Evolutionary conservation across 2,329 filamentous ascomycete species (phyloP), one percentile per base, ranked within the genome.

Genomic region (Fusarium sp.): DNA sequence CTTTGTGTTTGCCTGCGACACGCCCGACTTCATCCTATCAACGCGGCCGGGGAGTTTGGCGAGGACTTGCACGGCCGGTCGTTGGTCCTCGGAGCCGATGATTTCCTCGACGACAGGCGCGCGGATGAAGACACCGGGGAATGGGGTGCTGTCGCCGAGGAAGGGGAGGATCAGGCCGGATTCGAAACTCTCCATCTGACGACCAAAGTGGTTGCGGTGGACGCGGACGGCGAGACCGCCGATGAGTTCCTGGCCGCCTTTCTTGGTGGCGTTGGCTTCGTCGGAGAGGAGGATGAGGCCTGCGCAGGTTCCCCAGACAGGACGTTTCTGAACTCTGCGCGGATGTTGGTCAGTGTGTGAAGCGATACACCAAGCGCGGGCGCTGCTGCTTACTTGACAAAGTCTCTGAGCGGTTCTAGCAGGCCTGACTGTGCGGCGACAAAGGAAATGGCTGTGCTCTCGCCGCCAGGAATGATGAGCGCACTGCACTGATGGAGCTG

Each of bases 231-330:
- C 89, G 33, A 99, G 82, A 3, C 95, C 95, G 13, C 95, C 95
- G 61, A 99, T 92, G 49, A 98, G 83, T 57, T 97, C 92, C 75
- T 98, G 95, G 0, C 94, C 94, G 38, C 92, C 93, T 70, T 90
- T 88, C 74, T 97, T 98, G 33, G 91, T 93, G 61, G 89, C 86
- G 74, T 94, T 96, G 45, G 93, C 94, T 55, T 90, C 88, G 71
- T 97, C 91, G 2, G 93, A 90, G 45, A 99, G 87, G 44, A 98
- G 80, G 67, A 99, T 97, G 53, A 98, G 84, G 9, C 95, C 95
- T 11, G 95, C 95, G 75, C 95, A 99, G 17, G 95, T 98, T 53
- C 95, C 95, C 94, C 94, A 99, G 21, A 90, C 91, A 10, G 93
- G 93, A 68, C 90, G 93, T 66, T 89, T 86, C 48, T 86, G 79